A percentile compares a stretch with the other conserved stretches of the same genome.
Conservation (phyloP, 192 early-diverging fungal species). For the Backusella australiensis region DNA sequence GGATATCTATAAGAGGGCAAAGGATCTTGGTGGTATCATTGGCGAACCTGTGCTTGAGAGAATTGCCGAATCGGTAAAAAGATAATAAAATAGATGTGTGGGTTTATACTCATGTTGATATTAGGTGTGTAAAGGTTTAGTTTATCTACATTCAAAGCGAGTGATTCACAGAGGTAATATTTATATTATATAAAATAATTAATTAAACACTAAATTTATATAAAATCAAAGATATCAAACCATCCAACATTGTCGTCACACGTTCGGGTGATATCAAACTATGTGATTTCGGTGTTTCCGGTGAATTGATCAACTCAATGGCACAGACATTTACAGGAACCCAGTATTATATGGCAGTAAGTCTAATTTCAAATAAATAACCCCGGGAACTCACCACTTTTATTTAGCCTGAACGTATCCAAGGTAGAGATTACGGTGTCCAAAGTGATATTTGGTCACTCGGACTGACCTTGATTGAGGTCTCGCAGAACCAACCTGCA, state of each 20-base stretch:
- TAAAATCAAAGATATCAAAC: slow-evolving; percentile 78
- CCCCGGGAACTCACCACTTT: background rate
- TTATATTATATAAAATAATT: background rate
- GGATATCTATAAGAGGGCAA: slow-evolving; percentile 78
- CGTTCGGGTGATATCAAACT: slow-evolving; percentile 90
- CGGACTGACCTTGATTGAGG: slow-evolving; percentile 90
- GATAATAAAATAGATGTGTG: background rate
- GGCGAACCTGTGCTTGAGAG: slow-evolving; percentile 86
- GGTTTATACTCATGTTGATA: background rate
- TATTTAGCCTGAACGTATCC: slow-evolving; percentile 90
- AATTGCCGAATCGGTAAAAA: slow-evolving; percentile 74
- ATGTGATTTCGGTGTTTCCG: slow-evolving; percentile 96
- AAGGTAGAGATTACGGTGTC: slow-evolving; percentile 84
- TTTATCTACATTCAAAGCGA: slow-evolving; percentile 72
- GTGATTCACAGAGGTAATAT: slow-evolving; percentile 88
- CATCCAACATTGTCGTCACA: slow-evolving; percentile 95
- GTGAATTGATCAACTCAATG: slow-evolving; percentile 82
- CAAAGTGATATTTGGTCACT: slow-evolving; percentile 96
- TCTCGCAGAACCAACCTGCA: slow-evolving; percentile 89
- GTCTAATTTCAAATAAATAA: slow-evolving; percentile 14
- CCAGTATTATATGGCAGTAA: slow-evolving; percentile 93
- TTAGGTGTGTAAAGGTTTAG: slow-evolving; percentile 67
- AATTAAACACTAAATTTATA: background rate
- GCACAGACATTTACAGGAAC: slow-evolving; percentile 98
- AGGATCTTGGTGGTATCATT: slow-evolving; percentile 69